Percentiles rank a stretch among this genome's conserved stretches.
phyloP scores from a whole-genome alignment of 2,329 filamentous ascomycete genomes.

The Dryadomyces quercivorus region DNA sequence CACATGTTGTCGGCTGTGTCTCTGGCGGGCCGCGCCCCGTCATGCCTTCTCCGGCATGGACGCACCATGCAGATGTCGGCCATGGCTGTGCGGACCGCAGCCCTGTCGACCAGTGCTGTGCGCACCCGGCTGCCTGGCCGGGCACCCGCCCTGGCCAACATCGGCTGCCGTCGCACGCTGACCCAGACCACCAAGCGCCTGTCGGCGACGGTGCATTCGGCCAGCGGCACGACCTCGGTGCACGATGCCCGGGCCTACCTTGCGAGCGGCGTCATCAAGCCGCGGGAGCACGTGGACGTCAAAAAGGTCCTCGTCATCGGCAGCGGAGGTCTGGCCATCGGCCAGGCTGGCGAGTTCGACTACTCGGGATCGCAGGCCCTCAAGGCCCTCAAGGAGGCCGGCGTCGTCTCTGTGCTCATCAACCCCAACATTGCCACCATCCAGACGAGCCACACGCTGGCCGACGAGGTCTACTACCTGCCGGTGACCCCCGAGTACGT shows the following conservation, averaged over 20 bases:
- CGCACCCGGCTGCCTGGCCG: background rate
- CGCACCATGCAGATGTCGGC: conserved; percentile 35
- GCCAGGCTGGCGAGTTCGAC: conserved; percentile 95
- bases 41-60: conserved; percentile 39
- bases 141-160: conserved; percentile 17
- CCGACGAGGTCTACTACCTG: conserved; percentile 99
- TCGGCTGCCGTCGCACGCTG: conserved; percentile 18
- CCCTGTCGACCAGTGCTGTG: conserved; percentile 6
- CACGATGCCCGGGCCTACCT: conserved; percentile 80
- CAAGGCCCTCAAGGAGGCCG: conserved; percentile 94
- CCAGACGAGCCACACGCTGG: conserved; percentile 91
- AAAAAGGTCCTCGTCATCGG: conserved; percentile 97
- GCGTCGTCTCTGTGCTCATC: conserved; percentile 94
- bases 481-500: conserved; percentile 97
- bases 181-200: conserved; percentile 38
- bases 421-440: conserved; percentile 99
- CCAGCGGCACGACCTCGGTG: conserved; percentile 47
- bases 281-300: conserved; percentile 68
- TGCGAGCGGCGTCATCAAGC: conserved; percentile 75
- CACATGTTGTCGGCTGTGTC: conserved; percentile 21
- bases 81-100: conserved; percentile 27
- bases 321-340: conserved; percentile 89
- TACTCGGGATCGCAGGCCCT: conserved; percentile 96
- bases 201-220: conserved; percentile 27
- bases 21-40: conserved; percentile 44